Evolutionary conservation across 306 rosid genomes (phyloP), one percentile per base, ranked within the genome.

Genomic region (Cicer cuneatum): DNA sequence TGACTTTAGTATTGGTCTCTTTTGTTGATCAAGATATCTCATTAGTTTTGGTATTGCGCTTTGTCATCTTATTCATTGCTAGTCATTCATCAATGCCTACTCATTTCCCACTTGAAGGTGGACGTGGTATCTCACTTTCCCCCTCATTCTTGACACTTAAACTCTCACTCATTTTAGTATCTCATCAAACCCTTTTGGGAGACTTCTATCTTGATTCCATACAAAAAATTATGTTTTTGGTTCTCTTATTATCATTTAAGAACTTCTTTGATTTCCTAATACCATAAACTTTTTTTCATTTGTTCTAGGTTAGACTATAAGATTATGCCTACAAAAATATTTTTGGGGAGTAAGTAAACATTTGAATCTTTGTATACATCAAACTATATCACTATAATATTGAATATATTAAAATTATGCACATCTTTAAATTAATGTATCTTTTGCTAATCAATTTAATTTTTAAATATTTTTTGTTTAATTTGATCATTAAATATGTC

Each of bases 21-120:
- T 77, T 63, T 84, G 75, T 77, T 68, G 78, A 40, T 64, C 7
- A 77, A 77, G 76, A 77, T 52, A 24, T 69, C 58, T 75, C 53
- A 74, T 58, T 48, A 42, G 64, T 15, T 49, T 13, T 68, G 81
- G 71, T 71, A 75, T 75, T 75, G 63, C 58, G 68, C 59, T 33
- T 45, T 67, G 81, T 76, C 82, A 75, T 75, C 39, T 70, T 58
- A 78, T 80, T 67, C 46, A 71, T 76, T 84, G 85, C 80, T 67
- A 60, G 66, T 78, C 71, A 65, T 77, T 66, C 81, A 80, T 86
- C 79, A 61, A 75, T 80, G 84, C 87, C 14, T 83, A 77, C 79
- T 86, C 89, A 86, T 74, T 74, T 74, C 68, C 89, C 86, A 85
- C 86, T 85, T 78, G 52, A 64, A 66, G 56, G 83, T 80, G 85